These are phyloP conservation scores for Trichosporon inkin DNA, from an alignment of 1,284 basidiomycete species.

Conservation along the genomic window DNA sequence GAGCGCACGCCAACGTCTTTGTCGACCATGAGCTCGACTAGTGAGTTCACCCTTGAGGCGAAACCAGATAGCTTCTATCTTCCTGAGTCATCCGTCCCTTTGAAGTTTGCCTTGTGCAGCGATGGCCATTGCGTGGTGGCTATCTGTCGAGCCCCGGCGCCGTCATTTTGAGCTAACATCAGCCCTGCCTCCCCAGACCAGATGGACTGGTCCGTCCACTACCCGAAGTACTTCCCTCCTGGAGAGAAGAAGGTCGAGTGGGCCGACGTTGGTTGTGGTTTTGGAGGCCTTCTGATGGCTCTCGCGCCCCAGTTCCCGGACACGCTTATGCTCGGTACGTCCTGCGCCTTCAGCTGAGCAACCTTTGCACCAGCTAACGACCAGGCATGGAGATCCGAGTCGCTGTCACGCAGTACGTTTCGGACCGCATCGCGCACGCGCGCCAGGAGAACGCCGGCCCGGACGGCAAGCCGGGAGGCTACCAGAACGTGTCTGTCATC, in stretches of 20 bases:
- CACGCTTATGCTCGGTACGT: conserved; percentile 85
- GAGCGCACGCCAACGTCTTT: conserved; percentile 98
- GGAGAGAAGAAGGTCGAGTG: conserved; percentile 66
- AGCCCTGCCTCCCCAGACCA: conserved; percentile 68
- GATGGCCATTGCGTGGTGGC: too few species aligned
- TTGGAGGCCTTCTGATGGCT: conserved; percentile 86
- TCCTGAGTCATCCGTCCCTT: not conserved
- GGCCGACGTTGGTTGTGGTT: conserved; percentile 96
- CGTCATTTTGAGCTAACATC: not conserved
- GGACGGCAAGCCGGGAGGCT: conserved; percentile 55
- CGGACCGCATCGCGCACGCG: conserved; percentile 86
- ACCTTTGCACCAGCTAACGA: not conserved
- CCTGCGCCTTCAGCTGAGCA: not conserved
- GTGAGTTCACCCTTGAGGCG: conserved; percentile 38
- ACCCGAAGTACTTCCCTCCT: conserved; percentile 62
- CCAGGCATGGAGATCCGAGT: conserved; percentile 94
- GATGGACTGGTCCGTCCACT: conserved; percentile 84
- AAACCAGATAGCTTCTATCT: not conserved
- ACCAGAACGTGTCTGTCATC: conserved; percentile 89
- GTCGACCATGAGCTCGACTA: conserved; percentile 91
- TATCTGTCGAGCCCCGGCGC: not conserved
- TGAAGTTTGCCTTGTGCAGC: too few species aligned
- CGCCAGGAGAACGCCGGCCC: conserved; percentile 57
- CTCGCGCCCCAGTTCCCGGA: conserved; percentile 90
- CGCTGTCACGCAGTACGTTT: conserved; percentile 93